A percentile compares a stretch with the other conserved stretches of the same genome.
Evolutionary conservation across 179 eudicot genomes (phyloP).

Genomic region (Spinacia oleracea): DNA sequence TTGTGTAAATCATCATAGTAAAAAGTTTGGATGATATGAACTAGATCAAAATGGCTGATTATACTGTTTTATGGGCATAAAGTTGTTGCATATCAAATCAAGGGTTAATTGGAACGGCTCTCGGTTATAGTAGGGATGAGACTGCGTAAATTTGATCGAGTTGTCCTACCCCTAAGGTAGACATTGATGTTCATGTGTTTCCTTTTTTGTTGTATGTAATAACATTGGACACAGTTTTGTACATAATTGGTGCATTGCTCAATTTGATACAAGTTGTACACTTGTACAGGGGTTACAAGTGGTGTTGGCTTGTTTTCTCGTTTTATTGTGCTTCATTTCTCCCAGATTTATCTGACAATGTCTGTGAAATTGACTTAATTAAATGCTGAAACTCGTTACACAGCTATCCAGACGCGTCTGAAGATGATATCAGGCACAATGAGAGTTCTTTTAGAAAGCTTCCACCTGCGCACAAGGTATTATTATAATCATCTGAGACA

Average conservation of each 20-base stretch:
- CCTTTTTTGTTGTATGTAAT: background rate
- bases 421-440: conserved; percentile 72
- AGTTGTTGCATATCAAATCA: background rate
- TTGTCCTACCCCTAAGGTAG: too few relatives aligned
- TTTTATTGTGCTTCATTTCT: background rate
- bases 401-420: conserved; percentile 96
- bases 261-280: background rate
- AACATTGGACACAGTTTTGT: background rate
- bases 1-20: too few relatives aligned
- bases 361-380: background rate
- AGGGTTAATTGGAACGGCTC: background rate
- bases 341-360: background rate
- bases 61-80: background rate
- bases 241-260: background rate
- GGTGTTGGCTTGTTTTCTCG: background rate
- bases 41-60: background rate
- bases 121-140: background rate
- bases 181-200: background rate
- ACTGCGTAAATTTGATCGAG: background rate
- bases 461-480: conserved; percentile 84
- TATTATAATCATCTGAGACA: background rate
- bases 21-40: too few relatives aligned
- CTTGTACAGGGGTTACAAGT: background rate
- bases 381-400: conserved; percentile 14
- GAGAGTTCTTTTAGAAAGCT: conserved; percentile 79